Evolutionary conservation across 495 filamentous ascomycete genomes (phyloP), one percentile per base, ranked within the genome.

Genomic region (Penicillium canariense): DNA sequence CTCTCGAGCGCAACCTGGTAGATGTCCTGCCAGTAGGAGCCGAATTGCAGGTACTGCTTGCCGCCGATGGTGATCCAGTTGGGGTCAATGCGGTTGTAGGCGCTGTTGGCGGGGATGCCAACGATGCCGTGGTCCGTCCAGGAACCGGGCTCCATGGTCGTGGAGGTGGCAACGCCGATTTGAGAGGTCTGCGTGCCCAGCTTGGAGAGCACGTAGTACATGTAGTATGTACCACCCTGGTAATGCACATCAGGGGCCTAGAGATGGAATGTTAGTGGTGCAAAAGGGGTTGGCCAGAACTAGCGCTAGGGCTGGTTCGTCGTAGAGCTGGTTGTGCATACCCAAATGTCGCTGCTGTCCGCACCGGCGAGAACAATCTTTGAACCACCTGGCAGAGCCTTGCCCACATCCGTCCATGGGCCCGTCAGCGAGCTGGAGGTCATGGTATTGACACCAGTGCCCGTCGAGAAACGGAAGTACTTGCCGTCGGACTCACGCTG

Each of bases 391-490:
- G 82, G 77, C n/a, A 90, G 63, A 0, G 77, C 83, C 10, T 73
- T 65, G 9, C 87, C 86, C 15, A 70, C 58, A 50, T 77, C 77
- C 0, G 70, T 81, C 88, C 87, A 91, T 1, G 87, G 84, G 0
- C 87, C 87, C 18, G 66, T 72, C 23, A 90, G 61, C 7, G 76
- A 72, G 5, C 78, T 65, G 0, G 87, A 77, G 0, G 80, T 83
- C 51, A 81, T 76, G 26, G 85, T 80, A 34, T 75, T 69, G 52
- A 91, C 81, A 43, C 75, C 77, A 18, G 76, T 80, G 25, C 81
- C 81, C 0, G 88, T 90, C 1, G 80, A 80, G 71, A 89, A 90
- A 36, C 84, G 83, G 71, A 85, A 91, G 71, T 89, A 91, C 2
- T 71, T 84, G 15, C 86, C 85, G 65, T 90, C 87, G 3, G 74